Percentiles rank a stretch among this genome's conserved stretches.
Evolutionary conservation across 2,329 filamentous ascomycete genomes (phyloP).

Genomic region (Apiospora phragmitis): DNA sequence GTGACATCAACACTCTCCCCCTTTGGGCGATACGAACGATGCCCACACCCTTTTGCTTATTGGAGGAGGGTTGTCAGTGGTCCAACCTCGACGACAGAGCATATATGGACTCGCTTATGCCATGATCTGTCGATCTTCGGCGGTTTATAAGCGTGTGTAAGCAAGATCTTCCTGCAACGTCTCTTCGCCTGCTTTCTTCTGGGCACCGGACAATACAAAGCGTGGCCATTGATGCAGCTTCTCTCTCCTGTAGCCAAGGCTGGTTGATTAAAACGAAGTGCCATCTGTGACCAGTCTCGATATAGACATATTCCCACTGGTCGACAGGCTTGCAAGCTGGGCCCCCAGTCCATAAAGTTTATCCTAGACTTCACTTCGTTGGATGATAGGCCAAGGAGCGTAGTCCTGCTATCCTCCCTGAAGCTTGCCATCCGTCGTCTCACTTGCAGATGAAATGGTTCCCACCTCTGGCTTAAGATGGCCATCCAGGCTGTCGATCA

Average conservation of each 20-base stretch:
- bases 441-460: neutral
- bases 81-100: neutral
- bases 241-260: neutral
- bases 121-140: slow-evolving; percentile 11
- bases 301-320: neutral
- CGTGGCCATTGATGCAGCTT: neutral
- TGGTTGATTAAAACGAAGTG: neutral
- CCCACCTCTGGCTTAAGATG: neutral
- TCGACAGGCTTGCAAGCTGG: neutral
- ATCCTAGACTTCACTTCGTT: neutral
- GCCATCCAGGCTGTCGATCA: slow-evolving; percentile 5
- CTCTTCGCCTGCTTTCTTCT: neutral
- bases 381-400: neutral
- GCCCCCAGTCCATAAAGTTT: neutral
- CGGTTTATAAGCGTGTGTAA: slow-evolving; percentile 12
- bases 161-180: slow-evolving; percentile 7
- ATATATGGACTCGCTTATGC: slow-evolving; percentile 2
- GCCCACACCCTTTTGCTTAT: neutral
- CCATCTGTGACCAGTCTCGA: neutral
- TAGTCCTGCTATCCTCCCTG: neutral
- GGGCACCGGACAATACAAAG: neutral
- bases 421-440: neutral
- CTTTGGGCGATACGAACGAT: neutral
- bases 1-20: slow-evolving; percentile 1
- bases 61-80: neutral